Conservation (phyloP, 441 rosid species). For the Cnidoscolus chayamansa region DNA sequence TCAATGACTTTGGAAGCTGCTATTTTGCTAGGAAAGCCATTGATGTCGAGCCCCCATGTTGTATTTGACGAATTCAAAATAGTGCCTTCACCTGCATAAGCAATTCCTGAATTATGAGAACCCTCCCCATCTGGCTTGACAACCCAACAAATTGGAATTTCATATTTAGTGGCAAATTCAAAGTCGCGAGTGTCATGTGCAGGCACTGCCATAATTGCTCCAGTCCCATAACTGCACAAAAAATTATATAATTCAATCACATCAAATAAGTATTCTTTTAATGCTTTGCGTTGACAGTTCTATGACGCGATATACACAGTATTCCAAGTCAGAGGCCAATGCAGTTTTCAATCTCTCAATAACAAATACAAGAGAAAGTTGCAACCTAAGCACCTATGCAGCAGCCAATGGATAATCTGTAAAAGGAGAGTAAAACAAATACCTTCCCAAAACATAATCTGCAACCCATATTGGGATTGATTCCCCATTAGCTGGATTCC, state of each 20-base stretch:
- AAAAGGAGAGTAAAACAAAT: slow-evolving; percentile 16
- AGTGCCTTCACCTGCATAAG: slow-evolving; percentile 63
- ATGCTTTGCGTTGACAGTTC: slow-evolving; percentile 9
- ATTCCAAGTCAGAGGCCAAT: slow-evolving; percentile 6
- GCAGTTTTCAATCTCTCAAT: background rate
- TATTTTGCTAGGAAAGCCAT: slow-evolving; percentile 62
- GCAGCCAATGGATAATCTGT: background rate
- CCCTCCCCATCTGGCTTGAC: slow-evolving; percentile 50
- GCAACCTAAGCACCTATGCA: slow-evolving; percentile 1
- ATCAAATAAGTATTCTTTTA: slow-evolving; percentile 7
- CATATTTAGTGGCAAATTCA: slow-evolving; percentile 77
- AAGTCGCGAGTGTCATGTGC: slow-evolving; percentile 86
- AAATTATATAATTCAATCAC: slow-evolving; percentile 14
- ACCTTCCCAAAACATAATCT: slow-evolving; percentile 93
- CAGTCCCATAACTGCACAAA: slow-evolving; percentile 85
- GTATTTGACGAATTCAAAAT: slow-evolving; percentile 60
- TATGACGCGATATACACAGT: background rate
- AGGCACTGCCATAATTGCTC: slow-evolving; percentile 98
- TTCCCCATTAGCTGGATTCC: slow-evolving; percentile 85
- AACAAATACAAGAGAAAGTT: slow-evolving; percentile 8
- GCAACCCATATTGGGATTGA: slow-evolving; percentile 96
- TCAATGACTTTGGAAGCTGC: slow-evolving; percentile 66
- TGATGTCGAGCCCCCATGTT: slow-evolving; percentile 66
- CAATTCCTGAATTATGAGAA: slow-evolving; percentile 41
- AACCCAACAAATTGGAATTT: slow-evolving; percentile 68